phyloP scores from a whole-genome alignment of 495 filamentous ascomycete genomes.

The Aspergillus indologenus region DNA sequence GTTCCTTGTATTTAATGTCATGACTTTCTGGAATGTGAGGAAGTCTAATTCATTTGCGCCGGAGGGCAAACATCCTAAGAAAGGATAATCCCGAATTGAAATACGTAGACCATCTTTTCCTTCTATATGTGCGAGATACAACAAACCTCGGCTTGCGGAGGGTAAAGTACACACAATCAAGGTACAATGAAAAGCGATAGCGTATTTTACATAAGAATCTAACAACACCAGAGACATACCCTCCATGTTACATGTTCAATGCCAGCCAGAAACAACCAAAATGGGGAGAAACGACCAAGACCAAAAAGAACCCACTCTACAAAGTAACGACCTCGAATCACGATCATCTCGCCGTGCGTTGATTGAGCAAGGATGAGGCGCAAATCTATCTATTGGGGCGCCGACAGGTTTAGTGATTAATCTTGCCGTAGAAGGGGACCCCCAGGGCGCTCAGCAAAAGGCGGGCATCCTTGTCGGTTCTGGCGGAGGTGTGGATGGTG shows the following conservation, averaged over 20 bases:
- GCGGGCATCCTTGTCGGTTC: constrained; percentile 85
- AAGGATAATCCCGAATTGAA: neutral
- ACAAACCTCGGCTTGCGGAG: neutral
- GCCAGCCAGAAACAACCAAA: neutral
- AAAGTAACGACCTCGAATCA: neutral
- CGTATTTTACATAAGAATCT: constrained; percentile 23
- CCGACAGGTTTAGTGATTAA: constrained; percentile 42
- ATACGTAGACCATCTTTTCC: neutral
- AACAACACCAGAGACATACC: constrained; percentile 6
- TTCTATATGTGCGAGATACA: neutral
- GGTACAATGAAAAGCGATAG: constrained; percentile 9
- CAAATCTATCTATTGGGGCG: neutral
- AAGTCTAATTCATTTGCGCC: too few relatives aligned
- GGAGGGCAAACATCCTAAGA: neutral
- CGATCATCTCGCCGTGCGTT: too few relatives aligned
- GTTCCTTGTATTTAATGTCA: neutral
- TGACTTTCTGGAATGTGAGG: neutral
- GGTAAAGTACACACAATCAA: constrained; percentile 13
- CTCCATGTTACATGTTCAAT: constrained; percentile 16
- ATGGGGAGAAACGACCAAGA: neutral
- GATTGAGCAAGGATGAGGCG: neutral
- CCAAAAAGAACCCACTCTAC: neutral
- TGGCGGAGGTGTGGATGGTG: constrained; percentile 82
- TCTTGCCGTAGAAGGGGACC: constrained; percentile 75
- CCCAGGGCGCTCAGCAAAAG: constrained; percentile 79